Conservation (phyloP, 768 basidiomycete species). For the Phaeolepiota aurea region DNA sequence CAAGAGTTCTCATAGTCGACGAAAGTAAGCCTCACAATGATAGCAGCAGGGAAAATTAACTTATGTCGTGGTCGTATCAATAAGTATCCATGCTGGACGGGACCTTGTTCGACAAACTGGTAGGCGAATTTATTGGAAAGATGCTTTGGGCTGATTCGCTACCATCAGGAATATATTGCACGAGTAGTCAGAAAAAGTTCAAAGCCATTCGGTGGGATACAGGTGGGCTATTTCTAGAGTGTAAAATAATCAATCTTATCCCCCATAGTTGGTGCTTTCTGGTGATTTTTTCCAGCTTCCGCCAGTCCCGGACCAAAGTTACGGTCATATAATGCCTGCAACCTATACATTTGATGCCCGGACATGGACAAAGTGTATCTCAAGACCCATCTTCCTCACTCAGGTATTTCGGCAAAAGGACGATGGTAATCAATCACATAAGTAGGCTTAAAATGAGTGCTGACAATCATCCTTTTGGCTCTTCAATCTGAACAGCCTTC, state of each 20-base stretch:
- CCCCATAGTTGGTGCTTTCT: slow-evolving; percentile 65
- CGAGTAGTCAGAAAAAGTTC: slow-evolving; percentile 42
- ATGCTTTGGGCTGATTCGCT: slow-evolving; percentile 13
- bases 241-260: background rate
- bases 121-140: slow-evolving; percentile 16
- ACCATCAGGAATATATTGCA: slow-evolving; percentile 54
- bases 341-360: slow-evolving; percentile 76
- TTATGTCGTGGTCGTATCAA: too few relatives aligned
- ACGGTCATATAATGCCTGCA: slow-evolving; percentile 39
- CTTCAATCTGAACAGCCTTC: too few relatives aligned
- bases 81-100: slow-evolving; percentile 90
- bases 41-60: background rate
- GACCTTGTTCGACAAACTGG: slow-evolving; percentile 72
- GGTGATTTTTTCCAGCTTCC: slow-evolving; percentile 93
- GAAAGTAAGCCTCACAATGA: slow-evolving; percentile 47
- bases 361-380: slow-evolving; percentile 67
- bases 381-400: slow-evolving; percentile 42
- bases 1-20: slow-evolving; percentile 70
- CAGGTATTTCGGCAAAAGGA: slow-evolving; percentile 88
- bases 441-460: too few relatives aligned
- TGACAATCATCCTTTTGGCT: too few relatives aligned
- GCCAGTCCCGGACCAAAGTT: slow-evolving; percentile 52
- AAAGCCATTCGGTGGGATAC: slow-evolving; percentile 79
- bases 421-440: slow-evolving; percentile 35
- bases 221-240: slow-evolving; percentile 32